Evolutionary conservation across 2,329 filamentous ascomycete genomes (phyloP).

Genomic region (Fusarium sp.): DNA sequence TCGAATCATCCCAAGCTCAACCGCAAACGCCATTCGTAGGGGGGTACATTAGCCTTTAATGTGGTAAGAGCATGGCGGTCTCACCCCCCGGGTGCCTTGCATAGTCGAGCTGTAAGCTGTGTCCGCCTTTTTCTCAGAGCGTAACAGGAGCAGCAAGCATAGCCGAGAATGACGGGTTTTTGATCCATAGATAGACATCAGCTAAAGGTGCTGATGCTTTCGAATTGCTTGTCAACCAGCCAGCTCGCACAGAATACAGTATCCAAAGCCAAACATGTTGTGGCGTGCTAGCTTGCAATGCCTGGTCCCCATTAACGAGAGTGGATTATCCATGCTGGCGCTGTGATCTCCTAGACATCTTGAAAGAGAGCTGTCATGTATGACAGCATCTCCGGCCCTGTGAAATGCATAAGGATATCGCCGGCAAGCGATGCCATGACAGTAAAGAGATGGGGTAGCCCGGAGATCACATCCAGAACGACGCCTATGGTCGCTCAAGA

Average conservation of each 20-base stretch:
- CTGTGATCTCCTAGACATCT: constrained; percentile 35
- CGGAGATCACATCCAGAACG: constrained; percentile 45
- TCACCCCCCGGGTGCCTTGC: constrained; percentile 45
- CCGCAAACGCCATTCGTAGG: constrained; percentile 25
- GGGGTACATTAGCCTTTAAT: constrained; percentile 36
- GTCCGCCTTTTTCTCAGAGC: constrained; percentile 25
- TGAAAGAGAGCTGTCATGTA: constrained; percentile 41
- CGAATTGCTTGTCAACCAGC: constrained; percentile 23
- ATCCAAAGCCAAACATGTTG: constrained; percentile 38
- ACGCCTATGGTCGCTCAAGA: constrained; percentile 41
- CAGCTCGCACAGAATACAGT: constrained; percentile 40
- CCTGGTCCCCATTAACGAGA: constrained; percentile 45
- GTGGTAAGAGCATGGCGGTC: constrained; percentile 43
- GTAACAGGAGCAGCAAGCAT: constrained; percentile 45
- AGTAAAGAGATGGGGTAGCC: constrained; percentile 33
- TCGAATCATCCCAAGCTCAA: constrained; percentile 19
- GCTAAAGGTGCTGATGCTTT: constrained; percentile 28
- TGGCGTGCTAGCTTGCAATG: constrained; percentile 31
- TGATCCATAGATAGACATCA: constrained; percentile 33
- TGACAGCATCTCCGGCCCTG: constrained; percentile 31
- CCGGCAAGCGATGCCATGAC: constrained; percentile 40
- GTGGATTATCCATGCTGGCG: constrained; percentile 21
- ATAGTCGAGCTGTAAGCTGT: constrained; percentile 26
- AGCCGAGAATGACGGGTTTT: constrained; percentile 44
- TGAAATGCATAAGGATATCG: constrained; percentile 30